phyloP scores from a whole-genome alignment of 495 filamentous ascomycete genomes.

The Aspergillus bridgeri region DNA sequence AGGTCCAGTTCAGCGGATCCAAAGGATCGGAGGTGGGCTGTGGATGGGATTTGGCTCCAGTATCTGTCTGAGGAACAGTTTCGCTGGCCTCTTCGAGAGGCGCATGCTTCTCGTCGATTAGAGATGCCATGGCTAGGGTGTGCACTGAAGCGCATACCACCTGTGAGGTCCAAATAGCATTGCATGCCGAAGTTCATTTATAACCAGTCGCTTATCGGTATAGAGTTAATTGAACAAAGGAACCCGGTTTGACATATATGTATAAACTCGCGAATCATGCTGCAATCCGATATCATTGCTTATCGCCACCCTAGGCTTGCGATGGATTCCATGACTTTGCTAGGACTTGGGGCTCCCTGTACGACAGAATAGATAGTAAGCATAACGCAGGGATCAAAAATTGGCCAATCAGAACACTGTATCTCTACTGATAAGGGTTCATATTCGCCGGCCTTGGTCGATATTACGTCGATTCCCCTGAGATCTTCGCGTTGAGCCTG shows the following conservation, averaged over 20 bases:
- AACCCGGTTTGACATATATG: not conserved
- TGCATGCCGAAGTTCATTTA: too few species aligned
- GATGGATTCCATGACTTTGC: not conserved
- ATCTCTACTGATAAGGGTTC: not conserved
- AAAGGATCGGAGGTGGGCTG: conserved; percentile 51
- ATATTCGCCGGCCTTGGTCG: not conserved
- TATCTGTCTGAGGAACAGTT: conserved; percentile 13
- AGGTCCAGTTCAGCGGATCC: conserved; percentile 59
- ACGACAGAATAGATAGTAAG: too few species aligned
- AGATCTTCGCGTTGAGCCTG: not conserved
- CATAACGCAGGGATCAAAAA: not conserved
- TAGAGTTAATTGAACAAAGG: not conserved
- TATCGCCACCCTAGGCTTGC: conserved; percentile 5
- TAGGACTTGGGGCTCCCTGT: too few species aligned
- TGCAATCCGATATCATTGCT: conserved; percentile 14
- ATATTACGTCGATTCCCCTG: not conserved
- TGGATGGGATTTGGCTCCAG: conserved; percentile 43
- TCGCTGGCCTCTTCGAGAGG: conserved; percentile 12
- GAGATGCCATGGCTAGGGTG: not conserved
- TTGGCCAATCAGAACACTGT: not conserved
- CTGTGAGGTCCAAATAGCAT: not conserved
- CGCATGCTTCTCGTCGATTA: conserved; percentile 5
- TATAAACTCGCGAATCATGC: conserved; percentile 13
- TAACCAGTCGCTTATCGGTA: not conserved
- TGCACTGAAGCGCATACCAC: not conserved